Evolutionary conservation across 108 stramenopile species (phyloP), one percentile per base, ranked within the genome.

Genomic region (Skeletonema potamos): DNA sequence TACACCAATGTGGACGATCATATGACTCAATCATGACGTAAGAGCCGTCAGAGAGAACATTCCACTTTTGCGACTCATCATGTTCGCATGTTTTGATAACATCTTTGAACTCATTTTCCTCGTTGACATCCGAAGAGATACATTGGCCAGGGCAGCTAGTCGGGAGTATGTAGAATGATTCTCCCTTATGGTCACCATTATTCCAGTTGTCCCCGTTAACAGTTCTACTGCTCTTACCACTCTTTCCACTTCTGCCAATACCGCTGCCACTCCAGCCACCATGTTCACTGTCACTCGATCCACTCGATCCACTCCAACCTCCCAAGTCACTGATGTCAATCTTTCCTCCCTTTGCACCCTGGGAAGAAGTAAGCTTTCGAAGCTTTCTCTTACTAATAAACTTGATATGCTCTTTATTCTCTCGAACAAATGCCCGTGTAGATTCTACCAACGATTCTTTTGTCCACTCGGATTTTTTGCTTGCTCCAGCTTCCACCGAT

Each of bases 1-100:
- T 70, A 60, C 78, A 79, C 41, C 58, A 60, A 13, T 60, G 66
- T 13, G 66, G 57, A 30, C 51, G 26, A 26, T 67, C 70, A 37
- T 72, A 72, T 20, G 63, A 65, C 48, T 79, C 78, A 26, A 79
- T 29, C 78, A 68, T 62, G 15, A 79, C 54, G 51, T 79, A 79
- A 20, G 78, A 66, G 27, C 71, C 66, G 57, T 79, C 78, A 20
- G 78, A 72, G 48, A 51, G 66, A 26, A 79, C 78, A 2, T 28
- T 20, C 78, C 78, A 79, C 71, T 57, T 64, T 58, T 79, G 71
- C 2, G 59, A 17, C 12, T 59, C 7, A 11, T 37, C 29, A 28
- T 39, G 56, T 9, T 44, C 30, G 62, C 78, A 79, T 36, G 30
- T 29, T 17, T 58, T 11, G 15, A 79, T 27, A 46, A 34, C 58